A percentile compares a stretch with the other conserved stretches of the same genome.
phyloP scores from a whole-genome alignment of 2,329 filamentous ascomycete genomes.

The Penicillium glabrum region DNA sequence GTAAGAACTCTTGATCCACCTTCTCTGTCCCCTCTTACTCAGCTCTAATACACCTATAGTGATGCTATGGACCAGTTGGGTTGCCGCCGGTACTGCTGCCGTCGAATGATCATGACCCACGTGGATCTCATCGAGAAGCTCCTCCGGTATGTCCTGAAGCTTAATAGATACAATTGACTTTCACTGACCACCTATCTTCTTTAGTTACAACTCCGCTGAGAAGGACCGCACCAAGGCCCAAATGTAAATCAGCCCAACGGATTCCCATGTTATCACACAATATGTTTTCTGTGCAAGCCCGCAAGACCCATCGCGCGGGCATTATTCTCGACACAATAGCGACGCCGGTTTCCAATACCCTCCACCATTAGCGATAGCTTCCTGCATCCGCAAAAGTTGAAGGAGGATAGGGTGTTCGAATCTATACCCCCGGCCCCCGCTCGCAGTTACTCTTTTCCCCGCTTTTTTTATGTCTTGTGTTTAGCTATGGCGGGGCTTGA shows the following conservation, averaged over 20 bases:
- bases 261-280: background rate
- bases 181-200: background rate
- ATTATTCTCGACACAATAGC: background rate
- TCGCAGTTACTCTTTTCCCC: background rate
- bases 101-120: slow-evolving; percentile 99
- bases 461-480: background rate
- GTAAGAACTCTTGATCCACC: slow-evolving; percentile 49
- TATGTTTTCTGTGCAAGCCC: background rate
- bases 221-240: slow-evolving; percentile 29
- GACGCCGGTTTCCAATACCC: background rate
- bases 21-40: background rate
- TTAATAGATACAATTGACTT: background rate
- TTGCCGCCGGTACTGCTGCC: slow-evolving; percentile 95
- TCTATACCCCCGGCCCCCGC: background rate
- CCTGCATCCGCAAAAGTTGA: background rate
- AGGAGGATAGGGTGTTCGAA: background rate
- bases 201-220: slow-evolving; percentile 34
- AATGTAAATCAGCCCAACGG: background rate
- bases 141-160: slow-evolving; percentile 67
- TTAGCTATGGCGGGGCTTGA: background rate
- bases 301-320: background rate
- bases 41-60: slow-evolving; percentile 49
- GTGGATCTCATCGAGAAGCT: slow-evolving; percentile 99
- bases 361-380: background rate
- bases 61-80: slow-evolving; percentile 95